phyloP scores from a whole-genome alignment of 2,329 filamentous ascomycete genomes.

The Fusarium devonianum region DNA sequence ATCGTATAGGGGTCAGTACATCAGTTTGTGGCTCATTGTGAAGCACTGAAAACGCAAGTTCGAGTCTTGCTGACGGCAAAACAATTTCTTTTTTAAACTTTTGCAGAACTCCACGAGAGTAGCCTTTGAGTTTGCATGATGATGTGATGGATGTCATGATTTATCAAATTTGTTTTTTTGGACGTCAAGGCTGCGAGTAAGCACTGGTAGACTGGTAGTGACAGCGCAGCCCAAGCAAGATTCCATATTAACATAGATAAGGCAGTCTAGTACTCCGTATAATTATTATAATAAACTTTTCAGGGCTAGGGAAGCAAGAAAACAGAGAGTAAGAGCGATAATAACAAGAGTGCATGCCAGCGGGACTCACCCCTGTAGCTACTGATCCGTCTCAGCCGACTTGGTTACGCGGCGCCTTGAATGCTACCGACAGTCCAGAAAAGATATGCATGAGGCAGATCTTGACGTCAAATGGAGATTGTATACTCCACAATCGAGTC shows the following conservation, averaged over 20 bases:
- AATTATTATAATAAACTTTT: no score
- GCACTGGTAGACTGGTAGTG: no score
- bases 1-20: slow-evolving; percentile 38
- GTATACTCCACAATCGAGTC: no score
- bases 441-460: slow-evolving; percentile 3
- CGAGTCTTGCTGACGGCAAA: slow-evolving; percentile 36
- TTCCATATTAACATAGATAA: no score
- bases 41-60: slow-evolving; percentile 38
- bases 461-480: neutral
- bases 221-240: no score
- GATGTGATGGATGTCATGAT: no score
- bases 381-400: neutral
- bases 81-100: slow-evolving; percentile 5
- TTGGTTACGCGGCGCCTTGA: neutral
- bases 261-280: no score
- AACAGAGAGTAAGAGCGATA: neutral
- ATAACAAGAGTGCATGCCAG: neutral
- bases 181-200: no score
- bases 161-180: no score
- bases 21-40: slow-evolving; percentile 24
- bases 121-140: no score
- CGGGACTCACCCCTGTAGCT: neutral
- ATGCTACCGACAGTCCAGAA: neutral
- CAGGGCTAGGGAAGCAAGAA: neutral
- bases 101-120: neutral